Conservation (phyloP, 495 filamentous ascomycete species). For the Thermothielavioides terrestris region DNA sequence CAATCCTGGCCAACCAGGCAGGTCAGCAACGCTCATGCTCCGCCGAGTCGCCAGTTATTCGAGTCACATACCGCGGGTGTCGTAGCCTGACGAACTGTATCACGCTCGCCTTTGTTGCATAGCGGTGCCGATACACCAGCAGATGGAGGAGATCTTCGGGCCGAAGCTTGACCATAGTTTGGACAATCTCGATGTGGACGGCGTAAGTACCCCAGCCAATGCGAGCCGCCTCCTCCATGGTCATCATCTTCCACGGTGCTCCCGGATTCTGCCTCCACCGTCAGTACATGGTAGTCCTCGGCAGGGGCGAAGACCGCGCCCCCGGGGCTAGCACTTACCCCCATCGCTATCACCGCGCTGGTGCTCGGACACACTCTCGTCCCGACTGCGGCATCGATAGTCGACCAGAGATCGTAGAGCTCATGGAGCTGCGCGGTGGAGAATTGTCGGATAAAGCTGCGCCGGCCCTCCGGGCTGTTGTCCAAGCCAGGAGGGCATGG, state of each 20-base stretch:
- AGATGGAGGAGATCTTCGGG: conserved; percentile 30
- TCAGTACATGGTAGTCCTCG: too few species aligned
- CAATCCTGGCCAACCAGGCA: conserved; percentile 7
- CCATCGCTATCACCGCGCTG: conserved; percentile 19
- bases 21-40: neutral
- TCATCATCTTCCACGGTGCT: conserved; percentile 3
- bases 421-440: conserved; percentile 30
- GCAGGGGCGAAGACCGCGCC: too few species aligned
- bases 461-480: conserved; percentile 16
- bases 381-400: conserved; percentile 23
- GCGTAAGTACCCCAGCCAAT: conserved; percentile 29
- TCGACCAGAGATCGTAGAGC: conserved; percentile 25
- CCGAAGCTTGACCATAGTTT: conserved; percentile 32
- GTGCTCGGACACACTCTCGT: conserved; percentile 32
- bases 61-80: conserved; percentile 14
- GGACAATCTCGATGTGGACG: conserved; percentile 20
- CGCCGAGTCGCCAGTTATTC: neutral
- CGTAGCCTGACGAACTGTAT: conserved; percentile 14
- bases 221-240: conserved; percentile 17
- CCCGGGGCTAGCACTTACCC: too few species aligned
- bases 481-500: conserved; percentile 1
- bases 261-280: too few species aligned
- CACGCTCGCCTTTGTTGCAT: conserved; percentile 21
- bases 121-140: conserved; percentile 23
- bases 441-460: conserved; percentile 25